Percentiles rank a stretch among this genome's conserved stretches.
Evolutionary conservation across 495 filamentous ascomycete species (phyloP).

Genomic region (Aspergillus hancockii): DNA sequence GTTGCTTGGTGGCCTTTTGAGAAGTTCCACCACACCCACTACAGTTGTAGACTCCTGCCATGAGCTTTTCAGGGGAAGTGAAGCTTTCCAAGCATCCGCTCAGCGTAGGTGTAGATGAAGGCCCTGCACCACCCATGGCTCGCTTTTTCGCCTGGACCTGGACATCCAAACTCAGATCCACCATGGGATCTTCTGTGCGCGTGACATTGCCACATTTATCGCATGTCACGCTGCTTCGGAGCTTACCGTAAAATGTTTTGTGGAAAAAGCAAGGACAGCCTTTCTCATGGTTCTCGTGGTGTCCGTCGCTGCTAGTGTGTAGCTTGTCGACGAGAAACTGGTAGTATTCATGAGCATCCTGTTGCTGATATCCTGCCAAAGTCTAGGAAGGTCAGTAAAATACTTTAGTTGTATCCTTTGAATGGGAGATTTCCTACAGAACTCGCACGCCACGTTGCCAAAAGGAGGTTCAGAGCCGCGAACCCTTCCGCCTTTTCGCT

Average conservation of each 20-base stretch:
- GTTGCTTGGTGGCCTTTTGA: slow-evolving; percentile 74
- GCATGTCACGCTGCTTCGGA: slow-evolving; percentile 84
- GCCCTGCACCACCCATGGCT: slow-evolving; percentile 42
- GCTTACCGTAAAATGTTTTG: slow-evolving; percentile 82
- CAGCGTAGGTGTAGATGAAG: slow-evolving; percentile 56
- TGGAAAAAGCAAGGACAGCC: slow-evolving; percentile 85
- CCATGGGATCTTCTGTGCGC: slow-evolving; percentile 77
- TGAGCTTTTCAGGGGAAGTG: slow-evolving; percentile 66
- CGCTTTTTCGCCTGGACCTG: slow-evolving; percentile 56
- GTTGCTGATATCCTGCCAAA: slow-evolving; percentile 88
- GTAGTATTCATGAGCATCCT: slow-evolving; percentile 95
- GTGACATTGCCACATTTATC: slow-evolving; percentile 77
- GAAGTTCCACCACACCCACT: slow-evolving; percentile 67
- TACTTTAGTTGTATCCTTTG: not conserved
- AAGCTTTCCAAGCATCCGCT: slow-evolving; percentile 81
- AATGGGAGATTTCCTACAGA: slow-evolving; percentile 39
- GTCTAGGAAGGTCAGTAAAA: slow-evolving; percentile 56
- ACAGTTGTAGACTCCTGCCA: slow-evolving; percentile 79
- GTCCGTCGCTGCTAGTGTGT: slow-evolving; percentile 52
- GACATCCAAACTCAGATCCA: slow-evolving; percentile 82
- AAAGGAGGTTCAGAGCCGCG: slow-evolving; percentile 77
- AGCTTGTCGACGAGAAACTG: slow-evolving; percentile 88
- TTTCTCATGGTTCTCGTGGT: slow-evolving; percentile 54
- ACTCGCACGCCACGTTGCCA: slow-evolving; percentile 73
- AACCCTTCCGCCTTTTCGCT: slow-evolving; percentile 80